Evolutionary conservation across 176 grass and related monocot genomes (phyloP).

Genomic region (Raddia guianensis): DNA sequence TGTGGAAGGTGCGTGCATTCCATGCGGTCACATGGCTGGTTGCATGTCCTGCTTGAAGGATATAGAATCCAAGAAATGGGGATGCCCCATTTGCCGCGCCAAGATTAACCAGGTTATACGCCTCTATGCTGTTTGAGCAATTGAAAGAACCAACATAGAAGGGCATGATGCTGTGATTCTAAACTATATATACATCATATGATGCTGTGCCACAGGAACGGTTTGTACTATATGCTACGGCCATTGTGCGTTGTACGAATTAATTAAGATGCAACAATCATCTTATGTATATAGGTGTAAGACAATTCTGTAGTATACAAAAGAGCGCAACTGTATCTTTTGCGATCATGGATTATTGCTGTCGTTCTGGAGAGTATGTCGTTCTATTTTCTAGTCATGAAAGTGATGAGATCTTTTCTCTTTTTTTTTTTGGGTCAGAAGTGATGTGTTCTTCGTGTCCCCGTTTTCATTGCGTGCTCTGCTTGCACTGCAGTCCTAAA

Average conservation of each 20-base stretch:
- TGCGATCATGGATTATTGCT: neutral
- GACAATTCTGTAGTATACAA: neutral
- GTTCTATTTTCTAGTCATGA: neutral
- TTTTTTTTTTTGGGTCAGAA: too few relatives aligned
- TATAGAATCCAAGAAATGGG: constrained; percentile 83
- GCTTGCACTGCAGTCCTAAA: too few relatives aligned
- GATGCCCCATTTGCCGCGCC: constrained; percentile 89
- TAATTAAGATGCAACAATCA: neutral
- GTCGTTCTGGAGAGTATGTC: neutral
- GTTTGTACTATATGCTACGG: constrained; percentile 20
- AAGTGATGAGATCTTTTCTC: too few relatives aligned
- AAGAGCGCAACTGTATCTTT: neutral
- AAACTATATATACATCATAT: neutral
- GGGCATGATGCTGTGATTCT: neutral
- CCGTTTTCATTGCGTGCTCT: too few relatives aligned
- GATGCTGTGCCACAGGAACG: constrained; percentile 1
- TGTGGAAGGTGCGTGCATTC: constrained; percentile 93
- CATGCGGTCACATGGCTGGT: constrained; percentile 96
- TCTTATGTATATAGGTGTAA: constrained; percentile 32
- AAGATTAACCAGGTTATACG: constrained; percentile 82
- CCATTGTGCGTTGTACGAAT: constrained; percentile 1
- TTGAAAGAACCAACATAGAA: neutral
- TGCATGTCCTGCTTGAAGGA: constrained; percentile 94
- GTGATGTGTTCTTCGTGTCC: too few relatives aligned
- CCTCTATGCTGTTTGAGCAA: constrained; percentile 85